Conservation (phyloP, 2,329 filamentous ascomycete genomes). For the Aspergillus vadensis region DNA sequence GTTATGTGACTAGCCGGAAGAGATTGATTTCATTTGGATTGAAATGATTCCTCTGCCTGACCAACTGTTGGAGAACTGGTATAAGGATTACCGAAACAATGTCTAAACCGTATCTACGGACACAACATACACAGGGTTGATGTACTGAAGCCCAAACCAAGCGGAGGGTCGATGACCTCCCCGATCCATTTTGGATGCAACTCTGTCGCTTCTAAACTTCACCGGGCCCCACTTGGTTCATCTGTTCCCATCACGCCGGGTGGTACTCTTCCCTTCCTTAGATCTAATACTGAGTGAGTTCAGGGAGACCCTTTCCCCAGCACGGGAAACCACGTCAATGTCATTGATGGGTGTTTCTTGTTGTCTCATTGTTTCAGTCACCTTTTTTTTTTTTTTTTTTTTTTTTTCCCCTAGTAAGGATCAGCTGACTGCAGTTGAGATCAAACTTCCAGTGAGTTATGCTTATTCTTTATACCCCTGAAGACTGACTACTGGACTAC, state of each 20-base stretch:
- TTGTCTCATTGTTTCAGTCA: background rate
- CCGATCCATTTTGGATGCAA: slow-evolving; percentile 3
- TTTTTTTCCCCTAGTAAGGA: background rate
- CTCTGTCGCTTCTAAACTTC: background rate
- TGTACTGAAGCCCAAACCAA: no score
- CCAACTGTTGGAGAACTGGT: background rate
- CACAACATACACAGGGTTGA: background rate
- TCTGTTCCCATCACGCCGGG: background rate
- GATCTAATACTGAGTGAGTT: no score
- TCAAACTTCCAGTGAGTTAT: background rate
- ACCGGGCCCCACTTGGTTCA: background rate
- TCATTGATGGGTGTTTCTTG: background rate
- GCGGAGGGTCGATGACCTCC: background rate
- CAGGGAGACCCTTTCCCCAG: background rate
- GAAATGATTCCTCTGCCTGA: no score
- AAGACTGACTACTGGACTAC: background rate
- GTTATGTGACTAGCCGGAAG: background rate
- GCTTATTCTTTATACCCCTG: background rate
- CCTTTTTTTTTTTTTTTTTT: no score
- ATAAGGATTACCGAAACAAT: background rate
- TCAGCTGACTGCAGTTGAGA: background rate
- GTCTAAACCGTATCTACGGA: background rate
- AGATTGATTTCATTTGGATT: no score
- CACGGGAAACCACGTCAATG: background rate
- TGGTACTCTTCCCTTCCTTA: background rate